Conservation (phyloP, 768 basidiomycete species). For the Pleurotus salmoneostramineus region DNA sequence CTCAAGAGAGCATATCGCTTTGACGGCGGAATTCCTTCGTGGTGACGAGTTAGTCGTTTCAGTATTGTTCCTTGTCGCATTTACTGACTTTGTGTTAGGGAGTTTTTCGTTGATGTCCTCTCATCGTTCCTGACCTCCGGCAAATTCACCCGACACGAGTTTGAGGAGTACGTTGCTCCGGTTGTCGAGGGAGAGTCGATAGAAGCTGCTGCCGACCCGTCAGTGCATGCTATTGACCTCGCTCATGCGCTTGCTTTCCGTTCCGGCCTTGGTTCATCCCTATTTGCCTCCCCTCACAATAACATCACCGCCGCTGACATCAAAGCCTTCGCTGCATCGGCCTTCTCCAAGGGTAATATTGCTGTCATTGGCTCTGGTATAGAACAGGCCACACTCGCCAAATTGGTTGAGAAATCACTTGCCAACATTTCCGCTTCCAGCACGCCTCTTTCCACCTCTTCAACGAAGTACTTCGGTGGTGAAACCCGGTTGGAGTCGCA, state of each 20-base stretch:
- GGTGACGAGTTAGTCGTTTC: conserved; percentile 84
- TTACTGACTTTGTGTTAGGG: conserved; percentile 35
- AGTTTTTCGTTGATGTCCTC: conserved; percentile 88
- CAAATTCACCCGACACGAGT: conserved; percentile 77
- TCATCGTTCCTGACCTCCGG: conserved; percentile 80
- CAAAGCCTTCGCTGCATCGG: conserved; percentile 65
- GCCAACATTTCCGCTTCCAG: conserved; percentile 38
- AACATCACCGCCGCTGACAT: conserved; percentile 62
- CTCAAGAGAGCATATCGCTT: conserved; percentile 84
- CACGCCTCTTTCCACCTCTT: conserved; percentile 24
- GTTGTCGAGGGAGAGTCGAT: conserved; percentile 67
- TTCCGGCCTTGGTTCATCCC: conserved; percentile 84
- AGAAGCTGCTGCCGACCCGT: conserved; percentile 55
- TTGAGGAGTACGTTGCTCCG: conserved; percentile 69
- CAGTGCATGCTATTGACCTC: conserved; percentile 73
- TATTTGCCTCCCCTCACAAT: conserved; percentile 73
- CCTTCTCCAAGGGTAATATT: conserved; percentile 76
- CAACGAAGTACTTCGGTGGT: conserved; percentile 70
- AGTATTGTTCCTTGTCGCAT: background rate
- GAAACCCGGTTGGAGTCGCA: conserved; percentile 72
- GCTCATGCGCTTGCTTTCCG: conserved; percentile 94
- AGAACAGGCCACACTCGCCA: conserved; percentile 60
- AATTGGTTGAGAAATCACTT: conserved; percentile 71
- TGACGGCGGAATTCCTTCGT: conserved; percentile 92
- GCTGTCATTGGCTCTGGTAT: conserved; percentile 89